These are phyloP conservation scores for Cenococcum geophilum DNA, from an alignment of 495 filamentous ascomycete species.

Conservation along the genomic window DNA sequence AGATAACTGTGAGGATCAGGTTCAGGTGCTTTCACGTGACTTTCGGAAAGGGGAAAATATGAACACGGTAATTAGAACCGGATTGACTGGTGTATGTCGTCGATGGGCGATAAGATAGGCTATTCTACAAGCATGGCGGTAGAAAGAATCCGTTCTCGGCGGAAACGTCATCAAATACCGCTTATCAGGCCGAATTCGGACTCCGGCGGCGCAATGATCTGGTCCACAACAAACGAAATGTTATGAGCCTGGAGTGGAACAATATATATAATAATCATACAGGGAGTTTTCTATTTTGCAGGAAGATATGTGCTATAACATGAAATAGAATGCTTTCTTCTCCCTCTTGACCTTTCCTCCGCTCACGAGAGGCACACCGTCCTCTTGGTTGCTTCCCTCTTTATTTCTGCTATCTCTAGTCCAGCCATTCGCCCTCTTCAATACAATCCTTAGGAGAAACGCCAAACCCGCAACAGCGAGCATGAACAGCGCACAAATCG, in stretches of 20 bases:
- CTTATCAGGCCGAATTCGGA: too few relatives aligned
- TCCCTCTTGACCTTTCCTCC: conserved; percentile 1
- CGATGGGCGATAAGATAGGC: too few relatives aligned
- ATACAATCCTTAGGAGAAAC: conserved; percentile 43
- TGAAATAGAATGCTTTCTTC: conserved; percentile 22
- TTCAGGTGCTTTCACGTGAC: too few relatives aligned
- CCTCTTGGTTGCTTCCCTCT: conserved; percentile 11
- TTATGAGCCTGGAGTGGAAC: neutral
- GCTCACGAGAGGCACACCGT: conserved; percentile 16
- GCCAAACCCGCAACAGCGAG: conserved; percentile 46
- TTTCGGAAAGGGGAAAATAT: too few relatives aligned
- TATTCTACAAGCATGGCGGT: too few relatives aligned
- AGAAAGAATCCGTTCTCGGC: too few relatives aligned
- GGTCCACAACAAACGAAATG: too few relatives aligned
- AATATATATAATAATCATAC: neutral
- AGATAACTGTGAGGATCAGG: too few relatives aligned
- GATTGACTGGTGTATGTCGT: too few relatives aligned
- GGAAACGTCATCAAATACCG: too few relatives aligned
- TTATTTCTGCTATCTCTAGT: conserved; percentile 4
- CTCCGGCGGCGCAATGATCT: too few relatives aligned
- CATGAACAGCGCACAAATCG: conserved; percentile 56
- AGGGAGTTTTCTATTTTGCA: neutral
- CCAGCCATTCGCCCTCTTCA: conserved; percentile 41
- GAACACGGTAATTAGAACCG: too few relatives aligned
- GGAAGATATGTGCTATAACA: conserved; percentile 29